Base-by-base conservation (phyloP, 1,284 basidiomycete genomes). In the Hypsizygus ulmarius region DNA sequence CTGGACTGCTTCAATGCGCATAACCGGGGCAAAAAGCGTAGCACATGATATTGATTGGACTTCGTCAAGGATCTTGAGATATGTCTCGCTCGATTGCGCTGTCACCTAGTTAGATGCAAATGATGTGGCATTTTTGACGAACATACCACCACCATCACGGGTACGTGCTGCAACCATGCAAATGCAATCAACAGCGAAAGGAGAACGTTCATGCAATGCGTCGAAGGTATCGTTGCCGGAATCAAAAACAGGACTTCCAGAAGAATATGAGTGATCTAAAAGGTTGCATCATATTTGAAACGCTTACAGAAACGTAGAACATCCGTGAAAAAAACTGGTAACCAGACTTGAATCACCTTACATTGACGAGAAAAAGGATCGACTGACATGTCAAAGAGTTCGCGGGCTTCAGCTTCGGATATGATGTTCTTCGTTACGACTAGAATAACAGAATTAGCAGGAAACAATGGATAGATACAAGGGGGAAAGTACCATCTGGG, bases 161-260 rank as follows among this genome's bases (percentile, higher is more conserved):
- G 93, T 89, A 46, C 87, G 81, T 7, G 90, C 86, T 5, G 90
- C 93, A 19, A 93, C 89, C 84, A 92, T 91, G 60, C 92, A 91
- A 30, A 96, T 93, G 28, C 83, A 82, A 55, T 93, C 83, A 16
- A 91, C 86, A 40, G 87, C 86, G 64, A 92, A 91, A 1, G 89
- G 90, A 40, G 89, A 91, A 29, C 90, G 83, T 50, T 84, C 80
- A 60, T 86, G 89, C 45, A 92, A 68, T 12, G 78, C 77, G 42
- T 93, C 89, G 68, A 81, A 94, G 0, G 90, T 91, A 63, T 95
- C 92, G 15, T 79, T 72, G 33, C 70, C 75, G 3, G 74, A 78
- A 66, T 95, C 90, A 59, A 93, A 93, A 16, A 93, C 83, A 29
- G 92, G 88, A 40, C 74, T 77, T 48, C 12, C 25, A 42, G 55